Base-by-base conservation (phyloP, 495 filamentous ascomycete genomes). In the Daldinia caldariorum region DNA sequence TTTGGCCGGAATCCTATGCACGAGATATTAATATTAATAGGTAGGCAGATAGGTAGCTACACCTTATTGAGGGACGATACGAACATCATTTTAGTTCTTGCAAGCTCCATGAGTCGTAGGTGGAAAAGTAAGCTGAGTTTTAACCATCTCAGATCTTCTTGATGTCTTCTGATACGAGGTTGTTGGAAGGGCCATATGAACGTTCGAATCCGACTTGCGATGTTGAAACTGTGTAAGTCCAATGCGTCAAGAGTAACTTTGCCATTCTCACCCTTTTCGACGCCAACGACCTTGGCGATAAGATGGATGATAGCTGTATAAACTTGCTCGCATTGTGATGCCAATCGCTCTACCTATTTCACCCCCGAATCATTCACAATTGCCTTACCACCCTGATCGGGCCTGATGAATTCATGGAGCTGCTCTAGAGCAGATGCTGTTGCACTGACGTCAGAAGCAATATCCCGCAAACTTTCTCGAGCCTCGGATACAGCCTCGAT, bases 361-460 rank as follows among this genome's bases (percentile, higher is more conserved):
- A 69, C 6, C 3, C 72, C 72, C 2, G 61, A 58, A 47, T 72
- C 39, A 32, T 50, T 72, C 13, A n/a, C 58, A 37, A 72, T 63
- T 51, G 55, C 22, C 18, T 54, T 57, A 9, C 50, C 49, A 55
- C 55, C 59, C 16, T 56, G 31, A 22, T 63, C 57, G 16, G 41
- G 34, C 16, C 60, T 41, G 20, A 67, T 35, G 37, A 69, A 45
- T 1, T 43, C 41, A 31, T 63, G 61, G 12, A 75, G 65, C 49
- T 75, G 72, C 26, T 63, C 37, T 4, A 75, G 26, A 20, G 69
- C 69, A 3, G 69, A 60, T 38, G 69, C 65, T 14, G 72, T 72
- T 16, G 69, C 57, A 45, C 63, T 62, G 5, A 75, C 61, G 13
- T 72, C 73, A 5, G 53, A 60, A 7, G 58, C 57, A 10, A 74